Percentiles rank a stretch among this genome's conserved stretches.
Conservation (phyloP, 176 grass and related monocot genomes). For the Saccharum spontaneum region DNA sequence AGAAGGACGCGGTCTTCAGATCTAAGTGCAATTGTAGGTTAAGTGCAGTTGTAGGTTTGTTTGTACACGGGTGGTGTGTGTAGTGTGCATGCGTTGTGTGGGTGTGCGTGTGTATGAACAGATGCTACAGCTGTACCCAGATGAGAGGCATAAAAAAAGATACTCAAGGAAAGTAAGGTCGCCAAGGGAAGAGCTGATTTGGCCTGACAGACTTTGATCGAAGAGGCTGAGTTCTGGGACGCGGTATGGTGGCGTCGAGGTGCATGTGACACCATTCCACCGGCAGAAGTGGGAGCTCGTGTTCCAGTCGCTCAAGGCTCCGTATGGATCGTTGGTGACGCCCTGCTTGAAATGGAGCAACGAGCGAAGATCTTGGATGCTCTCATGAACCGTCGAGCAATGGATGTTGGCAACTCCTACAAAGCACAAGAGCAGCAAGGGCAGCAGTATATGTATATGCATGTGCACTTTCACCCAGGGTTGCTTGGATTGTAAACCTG, state of each 20-base stretch:
- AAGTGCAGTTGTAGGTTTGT: no score
- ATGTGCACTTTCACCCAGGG: no score
- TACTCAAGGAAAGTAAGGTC: neutral
- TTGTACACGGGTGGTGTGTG: no score
- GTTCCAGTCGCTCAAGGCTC: neutral
- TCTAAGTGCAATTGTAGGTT: no score
- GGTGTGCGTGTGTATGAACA: no score
- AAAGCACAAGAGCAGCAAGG: no score
- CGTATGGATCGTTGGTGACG: neutral
- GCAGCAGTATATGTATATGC: no score
- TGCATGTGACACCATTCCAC: neutral
- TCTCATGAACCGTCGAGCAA: neutral
- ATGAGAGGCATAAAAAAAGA: no score
- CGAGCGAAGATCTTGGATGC: neutral
- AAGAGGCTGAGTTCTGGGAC: rapidly evolving
- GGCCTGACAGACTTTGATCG: neutral
- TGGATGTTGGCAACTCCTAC: neutral
- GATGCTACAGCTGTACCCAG: no score
- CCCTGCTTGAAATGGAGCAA: neutral
- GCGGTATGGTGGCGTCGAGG: neutral
- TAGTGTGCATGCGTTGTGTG: no score
- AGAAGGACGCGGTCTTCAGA: no score
- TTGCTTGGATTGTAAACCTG: no score
- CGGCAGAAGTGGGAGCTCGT: neutral
- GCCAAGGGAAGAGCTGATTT: neutral